Evolutionary conservation across 2,329 filamentous ascomycete species (phyloP).

Genomic region (Emergomyces pasteurianus): DNA sequence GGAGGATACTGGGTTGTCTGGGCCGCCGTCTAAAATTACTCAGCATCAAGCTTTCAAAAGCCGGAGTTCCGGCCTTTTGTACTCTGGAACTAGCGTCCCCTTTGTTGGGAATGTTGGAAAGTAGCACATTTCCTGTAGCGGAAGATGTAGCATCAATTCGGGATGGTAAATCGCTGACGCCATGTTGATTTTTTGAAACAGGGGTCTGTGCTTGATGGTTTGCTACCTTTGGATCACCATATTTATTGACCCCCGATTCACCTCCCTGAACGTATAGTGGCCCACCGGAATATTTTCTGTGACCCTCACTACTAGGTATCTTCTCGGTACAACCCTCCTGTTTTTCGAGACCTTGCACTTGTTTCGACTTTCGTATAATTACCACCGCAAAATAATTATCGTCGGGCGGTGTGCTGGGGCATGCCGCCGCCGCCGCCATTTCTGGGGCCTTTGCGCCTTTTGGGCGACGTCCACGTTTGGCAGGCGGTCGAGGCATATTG

Average conservation of each 20-base stretch:
- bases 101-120: constrained; percentile 2
- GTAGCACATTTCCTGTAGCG: neutral
- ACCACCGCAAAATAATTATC: neutral
- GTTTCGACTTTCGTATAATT: neutral
- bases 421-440: neutral
- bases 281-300: neutral
- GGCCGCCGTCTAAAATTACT: constrained; percentile 34
- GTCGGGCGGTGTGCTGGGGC: neutral
- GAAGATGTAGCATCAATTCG: neutral
- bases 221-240: neutral
- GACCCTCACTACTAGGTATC: neutral
- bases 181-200: neutral
- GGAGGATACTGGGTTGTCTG: constrained; percentile 34
- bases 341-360: neutral
- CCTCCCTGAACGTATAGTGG: neutral
- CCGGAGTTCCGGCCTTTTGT: constrained; percentile 24
- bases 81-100: constrained; percentile 8
- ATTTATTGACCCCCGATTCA: neutral
- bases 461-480: constrained; percentile 6
- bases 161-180: neutral
- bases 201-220: neutral
- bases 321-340: neutral
- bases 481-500: constrained; percentile 10
- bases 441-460: neutral
- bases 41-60: constrained; percentile 31